These are phyloP conservation scores for Talaromyces wortmannii DNA, from an alignment of 495 filamentous ascomycete species.

Conservation along the genomic window DNA sequence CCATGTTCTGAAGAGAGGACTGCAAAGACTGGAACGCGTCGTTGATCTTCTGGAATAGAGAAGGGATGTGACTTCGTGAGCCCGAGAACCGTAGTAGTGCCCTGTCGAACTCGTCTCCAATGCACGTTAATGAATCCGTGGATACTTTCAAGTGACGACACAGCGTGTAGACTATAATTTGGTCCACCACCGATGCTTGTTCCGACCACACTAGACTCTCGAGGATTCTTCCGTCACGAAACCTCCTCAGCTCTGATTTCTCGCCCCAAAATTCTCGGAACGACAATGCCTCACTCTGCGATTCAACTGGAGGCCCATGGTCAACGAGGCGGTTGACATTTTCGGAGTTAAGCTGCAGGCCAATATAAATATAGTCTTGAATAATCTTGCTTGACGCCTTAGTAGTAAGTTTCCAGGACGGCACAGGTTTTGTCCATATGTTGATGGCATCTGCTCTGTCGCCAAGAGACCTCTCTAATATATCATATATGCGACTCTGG, in stretches of 20 bases:
- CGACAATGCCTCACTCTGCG: slow-evolving; percentile 44
- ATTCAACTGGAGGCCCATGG: slow-evolving; percentile 76
- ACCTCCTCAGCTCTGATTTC: slow-evolving; percentile 47
- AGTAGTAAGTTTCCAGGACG: slow-evolving; percentile 27
- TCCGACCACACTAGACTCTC: slow-evolving; percentile 75
- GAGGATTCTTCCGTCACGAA: slow-evolving; percentile 48
- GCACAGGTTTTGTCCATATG: slow-evolving; percentile 32
- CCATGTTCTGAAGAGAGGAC: slow-evolving; percentile 63
- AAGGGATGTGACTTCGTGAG: slow-evolving; percentile 25
- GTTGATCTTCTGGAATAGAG: slow-evolving; percentile 49
- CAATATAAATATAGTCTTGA: slow-evolving; percentile 42
- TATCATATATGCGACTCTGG: slow-evolving; percentile 43
- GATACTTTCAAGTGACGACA: slow-evolving; percentile 52
- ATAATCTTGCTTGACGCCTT: slow-evolving; percentile 17
- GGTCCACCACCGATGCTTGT: slow-evolving; percentile 62
- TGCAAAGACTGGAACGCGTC: slow-evolving; percentile 64
- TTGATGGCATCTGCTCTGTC: slow-evolving; percentile 66
- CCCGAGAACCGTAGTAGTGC: slow-evolving; percentile 41
- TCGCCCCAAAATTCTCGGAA: slow-evolving; percentile 48
- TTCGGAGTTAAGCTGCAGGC: slow-evolving; percentile 62
- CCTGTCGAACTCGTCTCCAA: slow-evolving; percentile 54
- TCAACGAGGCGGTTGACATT: slow-evolving; percentile 72
- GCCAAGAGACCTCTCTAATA: slow-evolving; percentile 61
- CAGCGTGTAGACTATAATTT: slow-evolving; percentile 73
- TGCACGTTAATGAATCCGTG: slow-evolving; percentile 45